Conservation (phyloP, 73 alveolate genomes). For the Blepharisma japonicum region DNA sequence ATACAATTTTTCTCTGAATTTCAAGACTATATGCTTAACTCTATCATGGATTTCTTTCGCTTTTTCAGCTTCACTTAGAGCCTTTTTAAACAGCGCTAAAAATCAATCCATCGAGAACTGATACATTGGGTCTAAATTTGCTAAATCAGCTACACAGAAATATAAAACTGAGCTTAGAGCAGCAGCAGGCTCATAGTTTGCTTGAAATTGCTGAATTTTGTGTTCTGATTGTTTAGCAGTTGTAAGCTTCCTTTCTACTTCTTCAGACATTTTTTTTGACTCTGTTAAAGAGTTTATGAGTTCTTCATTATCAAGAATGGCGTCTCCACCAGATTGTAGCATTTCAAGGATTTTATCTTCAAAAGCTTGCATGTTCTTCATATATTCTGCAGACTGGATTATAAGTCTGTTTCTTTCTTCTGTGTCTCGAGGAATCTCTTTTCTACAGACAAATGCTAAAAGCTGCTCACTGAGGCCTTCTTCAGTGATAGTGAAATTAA, state of each 20-base stretch:
- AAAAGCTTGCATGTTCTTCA: constrained; percentile 79
- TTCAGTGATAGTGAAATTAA: constrained; percentile 95
- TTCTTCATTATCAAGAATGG: constrained; percentile 84
- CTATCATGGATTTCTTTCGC: constrained; percentile 36
- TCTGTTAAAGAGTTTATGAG: constrained; percentile 77
- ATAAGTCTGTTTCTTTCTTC: constrained; percentile 75
- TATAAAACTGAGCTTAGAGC: constrained; percentile 78
- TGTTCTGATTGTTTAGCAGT: constrained; percentile 83
- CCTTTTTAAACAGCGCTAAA: constrained; percentile 62
- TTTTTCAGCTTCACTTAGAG: constrained; percentile 41
- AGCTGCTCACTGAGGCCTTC: constrained; percentile 94
- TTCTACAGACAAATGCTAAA: constrained; percentile 89
- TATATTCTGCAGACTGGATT: constrained; percentile 77
- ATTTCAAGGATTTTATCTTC: constrained; percentile 92
- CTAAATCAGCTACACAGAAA: constrained; percentile 73
- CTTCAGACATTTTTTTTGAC: constrained; percentile 85
- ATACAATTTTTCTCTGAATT: constrained; percentile 1
- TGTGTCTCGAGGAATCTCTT: constrained; percentile 90
- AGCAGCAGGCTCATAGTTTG: constrained; percentile 85
- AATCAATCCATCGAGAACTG: constrained; percentile 93
- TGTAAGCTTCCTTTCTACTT: constrained; percentile 73
- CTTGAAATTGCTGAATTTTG: constrained; percentile 78
- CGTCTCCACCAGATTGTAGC: constrained; percentile 74
- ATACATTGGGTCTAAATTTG: constrained; percentile 92
- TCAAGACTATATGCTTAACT: not conserved